Base-by-base conservation (phyloP, 202 grass and related monocot species). In the Carex arenaria region DNA sequence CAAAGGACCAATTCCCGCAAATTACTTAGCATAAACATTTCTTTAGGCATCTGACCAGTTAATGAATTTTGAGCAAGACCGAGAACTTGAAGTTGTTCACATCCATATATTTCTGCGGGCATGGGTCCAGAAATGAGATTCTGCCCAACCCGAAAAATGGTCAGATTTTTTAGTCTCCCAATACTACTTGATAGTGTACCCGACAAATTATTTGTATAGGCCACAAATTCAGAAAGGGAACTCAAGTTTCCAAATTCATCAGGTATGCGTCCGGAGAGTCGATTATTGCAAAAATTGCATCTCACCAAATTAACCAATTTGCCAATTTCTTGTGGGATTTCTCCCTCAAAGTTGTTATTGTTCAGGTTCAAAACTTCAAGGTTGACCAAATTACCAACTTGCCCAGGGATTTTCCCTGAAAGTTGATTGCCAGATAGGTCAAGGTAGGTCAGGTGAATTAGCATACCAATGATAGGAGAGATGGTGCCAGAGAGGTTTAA, bases 51-150 rank as follows among this genome's bases (percentile, higher is more conserved):
- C 52, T 85, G 45, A 72, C 91, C 93, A 55, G 85, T 83, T 18
- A 99, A 34, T 55, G 86, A 88, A 86, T 99, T 99, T 80, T 94
- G 97, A 13, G 97, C 97, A 84, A 99, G 93, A 85, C 97, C 97
- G 80, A 99, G 92, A 14, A 99, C 17, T 28, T 63, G 11, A 49
- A 99, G 49, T 19, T 94, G 91, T 15, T 82, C 14, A 30, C 97
- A 99, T 80, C 90, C 91, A 57, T 92, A 74, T 64, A 99, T 99
- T 87, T 96, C 93, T 1, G 26, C 71, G 64, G 97, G 97, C 78
- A 99, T 77, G 86, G 78, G 88, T 83, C 97, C 97, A 67, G 89
- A 92, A 79, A 99, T 88, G 31, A 90, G 82, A 85, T 99, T 99
- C 80, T 96, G 97, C 30, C 97, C 97, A 69, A 88, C 84, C 49